Base-by-base conservation (phyloP, 306 rosid species). In the Prosopis cineraria region DNA sequence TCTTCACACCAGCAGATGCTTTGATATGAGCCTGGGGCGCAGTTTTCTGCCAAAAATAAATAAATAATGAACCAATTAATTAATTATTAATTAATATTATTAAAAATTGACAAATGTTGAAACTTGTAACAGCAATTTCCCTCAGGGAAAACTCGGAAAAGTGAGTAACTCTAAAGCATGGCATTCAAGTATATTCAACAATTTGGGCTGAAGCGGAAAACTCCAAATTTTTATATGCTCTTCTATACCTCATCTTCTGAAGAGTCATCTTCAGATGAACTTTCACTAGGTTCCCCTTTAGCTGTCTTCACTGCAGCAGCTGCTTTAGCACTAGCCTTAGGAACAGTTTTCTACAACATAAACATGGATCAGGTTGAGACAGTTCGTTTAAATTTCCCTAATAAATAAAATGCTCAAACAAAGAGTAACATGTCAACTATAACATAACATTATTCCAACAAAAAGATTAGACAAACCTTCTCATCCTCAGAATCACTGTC, bases 241-340 rank as follows among this genome's bases (percentile, higher is more conserved):
- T 34, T 22, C 36, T 55, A 48, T 56, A 77, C 87, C 81, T 79
- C 85, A 3, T 84, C 89, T 14, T 53, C 90, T 24, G 86, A 83
- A n/a, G 81, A 78, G 24, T 84, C 87, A 60, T 77, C 73, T 30
- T 85, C 88, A 5, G 81, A 80, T 5, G 89, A 82, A 72, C 88
- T 78, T 12, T 76, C 84, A 55, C 75, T 63, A 13, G 84, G 58
- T 27, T 73, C 79, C 67, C 58, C 67, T 69, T 84, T 79, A n/a
- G 68, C 16, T 1, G 60, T 20, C 86, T 84, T 87, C 27, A 20
- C 43, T 55, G 11, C 74, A n/a, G 82, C 2, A 7, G 72, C 70
- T 2, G 36, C 13, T 31, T 75, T 84, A 74, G 70, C 78, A 78
- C 13, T 80, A 79, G 48, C 83, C 66, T 63, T 80, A 20, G 83